A percentile compares a stretch with the other conserved stretches of the same genome.
phyloP scores from a whole-genome alignment of 805 yeast species.

The Alloascoidea hylecoeti region DNA sequence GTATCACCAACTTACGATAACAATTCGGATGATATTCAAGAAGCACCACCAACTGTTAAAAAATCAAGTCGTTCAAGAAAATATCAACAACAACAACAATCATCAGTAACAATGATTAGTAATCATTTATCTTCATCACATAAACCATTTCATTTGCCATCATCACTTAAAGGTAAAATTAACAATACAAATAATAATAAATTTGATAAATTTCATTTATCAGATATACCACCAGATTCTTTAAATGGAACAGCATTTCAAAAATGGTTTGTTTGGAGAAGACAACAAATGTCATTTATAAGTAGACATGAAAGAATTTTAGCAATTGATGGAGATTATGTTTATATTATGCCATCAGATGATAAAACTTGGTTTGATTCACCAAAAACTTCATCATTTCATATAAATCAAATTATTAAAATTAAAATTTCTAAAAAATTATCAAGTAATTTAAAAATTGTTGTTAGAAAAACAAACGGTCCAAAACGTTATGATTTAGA shows the following conservation, averaged over 20 bases:
- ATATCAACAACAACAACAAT: neutral
- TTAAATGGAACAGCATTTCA: conserved; percentile 44
- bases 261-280: conserved; percentile 79
- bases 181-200: too few species aligned
- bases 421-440: conserved; percentile 67
- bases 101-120: neutral
- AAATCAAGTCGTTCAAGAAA: neutral
- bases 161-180: neutral
- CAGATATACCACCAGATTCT: conserved; percentile 8
- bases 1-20: too few species aligned
- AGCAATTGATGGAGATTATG: conserved; percentile 89
- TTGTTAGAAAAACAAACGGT: conserved; percentile 52
- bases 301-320: conserved; percentile 70
- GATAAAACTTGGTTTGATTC: conserved; percentile 59
- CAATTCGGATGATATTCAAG: neutral
- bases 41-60: neutral
- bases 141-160: neutral
- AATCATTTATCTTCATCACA: too few species aligned
- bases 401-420: conserved; percentile 60
- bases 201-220: neutral
- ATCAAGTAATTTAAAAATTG: conserved; percentile 70
- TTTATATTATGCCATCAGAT: conserved; percentile 78
- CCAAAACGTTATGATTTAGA: conserved; percentile 82
- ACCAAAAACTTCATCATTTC: conserved; percentile 78
- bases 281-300: conserved; percentile 75